Conservation (phyloP, 2,329 filamentous ascomycete species). For the Phialemoniopsis sp. region DNA sequence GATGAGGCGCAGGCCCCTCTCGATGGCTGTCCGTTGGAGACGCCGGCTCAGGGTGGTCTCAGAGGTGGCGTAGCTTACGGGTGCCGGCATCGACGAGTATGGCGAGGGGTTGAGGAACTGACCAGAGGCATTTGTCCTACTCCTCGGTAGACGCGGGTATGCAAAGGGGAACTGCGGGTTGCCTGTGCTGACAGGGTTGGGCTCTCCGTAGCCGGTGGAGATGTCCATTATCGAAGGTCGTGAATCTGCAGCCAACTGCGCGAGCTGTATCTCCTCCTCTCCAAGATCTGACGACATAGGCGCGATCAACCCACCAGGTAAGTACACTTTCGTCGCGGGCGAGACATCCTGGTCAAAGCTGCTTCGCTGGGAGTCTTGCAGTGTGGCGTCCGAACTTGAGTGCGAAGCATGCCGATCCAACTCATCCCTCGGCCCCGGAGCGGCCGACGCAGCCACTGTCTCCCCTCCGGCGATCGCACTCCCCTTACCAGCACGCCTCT, state of each 20-base stretch:
- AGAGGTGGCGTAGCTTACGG: constrained; percentile 54
- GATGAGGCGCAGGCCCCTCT: constrained; percentile 59
- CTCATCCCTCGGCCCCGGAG: no score
- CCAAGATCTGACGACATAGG: no score
- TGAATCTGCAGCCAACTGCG: constrained; percentile 35
- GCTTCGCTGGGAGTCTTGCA: no score
- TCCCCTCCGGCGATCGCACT: no score
- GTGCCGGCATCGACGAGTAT: constrained; percentile 32
- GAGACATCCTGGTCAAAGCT: no score
- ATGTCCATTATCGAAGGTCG: constrained; percentile 25
- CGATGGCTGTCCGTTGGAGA: constrained; percentile 61
- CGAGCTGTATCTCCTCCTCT: no score
- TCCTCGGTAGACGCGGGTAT: not conserved
- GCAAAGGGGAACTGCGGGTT: constrained; percentile 13
- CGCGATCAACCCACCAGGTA: no score
- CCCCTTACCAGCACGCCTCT: no score
- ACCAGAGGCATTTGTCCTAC: constrained; percentile 10
- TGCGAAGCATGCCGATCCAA: no score
- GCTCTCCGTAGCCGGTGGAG: not conserved
- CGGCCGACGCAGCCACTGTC: no score
- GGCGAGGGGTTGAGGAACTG: constrained; percentile 11
- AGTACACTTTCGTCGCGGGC: no score
- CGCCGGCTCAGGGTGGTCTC: constrained; percentile 68
- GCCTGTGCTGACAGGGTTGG: not conserved
- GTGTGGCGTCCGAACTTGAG: no score